Base-by-base conservation (phyloP, 257 asterid genomes). In the Linderniella brevidens region DNA sequence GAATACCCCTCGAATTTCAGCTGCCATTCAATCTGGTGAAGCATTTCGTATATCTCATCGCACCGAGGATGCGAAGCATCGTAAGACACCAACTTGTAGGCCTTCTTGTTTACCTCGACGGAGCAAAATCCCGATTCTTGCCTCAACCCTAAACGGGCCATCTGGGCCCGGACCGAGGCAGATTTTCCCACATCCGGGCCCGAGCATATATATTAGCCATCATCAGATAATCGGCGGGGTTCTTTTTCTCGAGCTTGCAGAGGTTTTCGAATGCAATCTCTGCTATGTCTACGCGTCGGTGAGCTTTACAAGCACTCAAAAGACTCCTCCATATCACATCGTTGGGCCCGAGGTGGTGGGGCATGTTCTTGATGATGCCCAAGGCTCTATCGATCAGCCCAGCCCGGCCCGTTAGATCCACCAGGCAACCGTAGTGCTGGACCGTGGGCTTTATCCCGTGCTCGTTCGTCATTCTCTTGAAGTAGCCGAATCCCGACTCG, bases 1-100 rank as follows among this genome's bases (percentile, higher is more conserved):
- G 42, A 42, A 61, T 86, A 82, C 15, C 95, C 93, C 62, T 79
- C 93, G 53, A 82, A 87, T 61, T 54, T 79, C 65, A 87, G 50
- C 68, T 87, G 95, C 92, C 97, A 82, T 53, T 71, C 94, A 92
- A 86, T 86, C 37, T 86, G 93, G 62, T 69, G 80, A 48, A 86
- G 64, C 94, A 82, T 86, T 42, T 86, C 93, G 11, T 69, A 50
- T 13, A 82, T 73, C 20, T 59, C 70, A 0, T 51, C 49, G 41
- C 64, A 57, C 12, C 54, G 62, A 16, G 93, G 77, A 57, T 59
- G 64, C 8, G 74, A 46, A 51, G 0, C 62, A 46, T 71, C 97
- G 25, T 73, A 70, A 4, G 97, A 79, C 8, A 71, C 72, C 29
- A 86, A 86, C 62, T 52, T 82, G 58, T 75, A 74, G 40, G 59